Conservation (phyloP, 164 flowering plant genomes). For the Nymphaea thermarum region DNA sequence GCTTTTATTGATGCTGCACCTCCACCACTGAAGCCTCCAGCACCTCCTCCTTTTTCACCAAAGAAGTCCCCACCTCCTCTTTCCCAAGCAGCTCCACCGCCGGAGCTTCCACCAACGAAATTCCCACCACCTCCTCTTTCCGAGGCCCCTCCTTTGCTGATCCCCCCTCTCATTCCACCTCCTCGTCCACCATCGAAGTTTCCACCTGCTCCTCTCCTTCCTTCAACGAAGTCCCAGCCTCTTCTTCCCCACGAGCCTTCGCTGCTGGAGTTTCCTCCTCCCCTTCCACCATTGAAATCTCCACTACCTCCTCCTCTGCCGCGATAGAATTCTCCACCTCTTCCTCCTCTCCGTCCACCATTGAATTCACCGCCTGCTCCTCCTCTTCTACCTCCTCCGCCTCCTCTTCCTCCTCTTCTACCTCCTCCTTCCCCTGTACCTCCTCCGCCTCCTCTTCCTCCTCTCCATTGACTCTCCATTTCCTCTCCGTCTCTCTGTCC, state of each 20-base stretch:
- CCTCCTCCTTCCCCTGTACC: too few species aligned
- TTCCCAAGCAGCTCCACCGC: not conserved
- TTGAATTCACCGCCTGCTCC: not conserved
- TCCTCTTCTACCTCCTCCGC: not conserved
- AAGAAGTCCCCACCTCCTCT: not conserved
- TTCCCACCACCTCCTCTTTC: not conserved
- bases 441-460: too few species aligned
- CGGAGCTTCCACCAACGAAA: not conserved
- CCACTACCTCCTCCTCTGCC: not conserved
- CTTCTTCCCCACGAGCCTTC: not conserved
- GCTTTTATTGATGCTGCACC: too few species aligned
- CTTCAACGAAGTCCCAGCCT: not conserved
- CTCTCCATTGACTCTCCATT: too few species aligned
- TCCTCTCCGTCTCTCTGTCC: too few species aligned
- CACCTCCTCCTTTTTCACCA: not conserved
- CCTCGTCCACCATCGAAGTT: not conserved
- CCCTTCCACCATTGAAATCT: not conserved
- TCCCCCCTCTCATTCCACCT: not conserved
- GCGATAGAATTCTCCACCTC: not conserved
- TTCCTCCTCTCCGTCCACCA: not conserved
- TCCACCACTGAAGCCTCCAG: not conserved
- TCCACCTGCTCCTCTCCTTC: not conserved
- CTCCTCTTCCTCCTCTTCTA: not conserved
- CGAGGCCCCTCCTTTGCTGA: not conserved
- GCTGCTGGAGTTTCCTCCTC: not conserved